Evolutionary conservation across 768 basidiomycete species (phyloP), one percentile per base, ranked within the genome.

Genomic region (Nidula microcarpa): DNA sequence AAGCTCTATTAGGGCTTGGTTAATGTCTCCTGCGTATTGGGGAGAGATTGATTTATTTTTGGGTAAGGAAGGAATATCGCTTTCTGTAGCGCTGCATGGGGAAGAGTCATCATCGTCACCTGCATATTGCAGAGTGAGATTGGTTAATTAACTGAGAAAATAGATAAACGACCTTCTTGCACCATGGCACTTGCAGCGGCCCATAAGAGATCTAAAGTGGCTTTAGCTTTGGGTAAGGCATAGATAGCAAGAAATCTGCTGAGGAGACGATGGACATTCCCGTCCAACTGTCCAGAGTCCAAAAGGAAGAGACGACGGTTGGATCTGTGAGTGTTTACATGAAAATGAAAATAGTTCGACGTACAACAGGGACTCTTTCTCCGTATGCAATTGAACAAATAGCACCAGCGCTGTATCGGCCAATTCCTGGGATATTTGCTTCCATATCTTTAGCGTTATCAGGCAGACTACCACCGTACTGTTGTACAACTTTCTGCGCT

Each of bases 1-100:
- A 6, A 98, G 82, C 65, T 98, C 95, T 66, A 98, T 98, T 49
- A 98, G 75, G 11, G 91, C 94, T 71, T 97, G 89, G 62, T 96
- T 96, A 57, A 94, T 76, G 65, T 95, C 91, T 14, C 94, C 92
- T n/a, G n/a, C n/a, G n/a, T n/a, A n/a, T n/a, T n/a, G n/a, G n/a
- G n/a, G n/a, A n/a, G n/a, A n/a, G n/a, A n/a, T n/a, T n/a, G n/a
- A n/a, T n/a, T n/a, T n/a, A n/a, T n/a, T n/a, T n/a, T n/a, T n/a
- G n/a, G n/a, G n/a, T n/a, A n/a, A n/a, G n/a, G n/a, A n/a, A n/a
- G n/a, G n/a, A n/a, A n/a, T n/a, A n/a, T n/a, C n/a, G n/a, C n/a
- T n/a, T n/a, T n/a, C n/a, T n/a, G n/a, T n/a, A n/a, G n/a, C n/a
- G n/a, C n/a, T n/a, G n/a, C n/a, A n/a, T n/a, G n/a, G n/a, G n/a